Evolutionary conservation across 2,329 filamentous ascomycete species (phyloP).

Genomic region (Nakataea oryzae): DNA sequence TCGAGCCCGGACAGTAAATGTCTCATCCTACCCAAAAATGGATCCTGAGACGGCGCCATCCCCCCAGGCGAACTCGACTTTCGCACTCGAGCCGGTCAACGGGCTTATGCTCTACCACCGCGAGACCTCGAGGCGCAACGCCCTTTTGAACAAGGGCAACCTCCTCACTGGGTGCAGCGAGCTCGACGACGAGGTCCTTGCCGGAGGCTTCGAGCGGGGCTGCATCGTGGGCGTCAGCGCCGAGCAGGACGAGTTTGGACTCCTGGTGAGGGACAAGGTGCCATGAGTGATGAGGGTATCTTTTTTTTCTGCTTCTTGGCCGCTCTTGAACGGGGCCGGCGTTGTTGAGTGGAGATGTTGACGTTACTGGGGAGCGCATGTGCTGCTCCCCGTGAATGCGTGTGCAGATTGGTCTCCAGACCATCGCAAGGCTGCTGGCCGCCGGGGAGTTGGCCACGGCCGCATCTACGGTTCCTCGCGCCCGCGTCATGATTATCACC

Average conservation of each 20-base stretch:
- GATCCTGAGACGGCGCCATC: not conserved
- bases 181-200: slow-evolving; percentile 35
- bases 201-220: slow-evolving; percentile 38
- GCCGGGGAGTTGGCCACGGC: slow-evolving; percentile 5
- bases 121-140: slow-evolving; percentile 25
- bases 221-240: slow-evolving; percentile 42
- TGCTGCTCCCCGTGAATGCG: not conserved
- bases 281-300: not conserved
- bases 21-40: not conserved
- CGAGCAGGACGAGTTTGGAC: slow-evolving; percentile 37
- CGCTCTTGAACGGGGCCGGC: no score
- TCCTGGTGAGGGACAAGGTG: slow-evolving; percentile 27
- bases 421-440: slow-evolving; percentile 28
- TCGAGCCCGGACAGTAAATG: not conserved
- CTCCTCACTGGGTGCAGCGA: slow-evolving; percentile 33
- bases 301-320: not conserved
- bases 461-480: slow-evolving; percentile 7
- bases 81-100: slow-evolving; percentile 30
- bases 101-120: slow-evolving; percentile 28
- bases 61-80: slow-evolving; percentile 36
- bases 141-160: slow-evolving; percentile 20
- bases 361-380: not conserved
- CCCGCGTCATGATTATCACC: slow-evolving; percentile 33
- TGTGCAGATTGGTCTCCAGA: slow-evolving; percentile 36
- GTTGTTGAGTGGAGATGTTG: no score